Percentiles rank a stretch among this genome's conserved stretches.
These are phyloP conservation scores for Rutstroemia sp. DNA, from an alignment of 2,329 filamentous ascomycete genomes.

Conservation along the genomic window DNA sequence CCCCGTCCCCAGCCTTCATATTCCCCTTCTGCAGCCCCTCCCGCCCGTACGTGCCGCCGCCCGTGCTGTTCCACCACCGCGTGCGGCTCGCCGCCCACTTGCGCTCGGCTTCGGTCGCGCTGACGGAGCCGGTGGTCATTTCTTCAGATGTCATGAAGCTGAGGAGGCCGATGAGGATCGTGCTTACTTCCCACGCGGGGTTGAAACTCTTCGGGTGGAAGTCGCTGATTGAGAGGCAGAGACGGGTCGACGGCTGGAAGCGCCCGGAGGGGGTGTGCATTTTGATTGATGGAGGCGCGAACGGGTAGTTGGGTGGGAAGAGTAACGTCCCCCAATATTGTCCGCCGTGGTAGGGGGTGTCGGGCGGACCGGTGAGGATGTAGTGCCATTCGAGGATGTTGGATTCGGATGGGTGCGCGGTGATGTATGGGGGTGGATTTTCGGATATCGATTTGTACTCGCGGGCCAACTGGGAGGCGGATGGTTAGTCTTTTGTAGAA, in stretches of 20 bases:
- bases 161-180: slow-evolving; percentile 86
- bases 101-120: slow-evolving; percentile 68
- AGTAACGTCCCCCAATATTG: slow-evolving; percentile 98
- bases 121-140: slow-evolving; percentile 91
- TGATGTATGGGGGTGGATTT: slow-evolving; percentile 83
- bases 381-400: slow-evolving; percentile 97
- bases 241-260: slow-evolving; percentile 84
- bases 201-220: slow-evolving; percentile 99
- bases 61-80: slow-evolving; percentile 95
- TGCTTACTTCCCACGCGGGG: slow-evolving; percentile 95
- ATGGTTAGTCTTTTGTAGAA: not conserved
- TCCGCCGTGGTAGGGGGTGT: slow-evolving; percentile 87
- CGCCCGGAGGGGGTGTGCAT: slow-evolving; percentile 98
- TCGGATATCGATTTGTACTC: slow-evolving; percentile 59
- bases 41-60: slow-evolving; percentile 45
- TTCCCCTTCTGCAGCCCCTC: slow-evolving; percentile 57
- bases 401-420: slow-evolving; percentile 78
- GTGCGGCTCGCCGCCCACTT: slow-evolving; percentile 69
- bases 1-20: slow-evolving; percentile 85
- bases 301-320: slow-evolving; percentile 94
- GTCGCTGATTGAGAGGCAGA: slow-evolving; percentile 93
- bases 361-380: slow-evolving; percentile 87
- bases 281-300: slow-evolving; percentile 91
- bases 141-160: slow-evolving; percentile 99
- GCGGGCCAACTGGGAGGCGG: slow-evolving; percentile 43